These are phyloP conservation scores for Blastobotrys indianensis DNA, from an alignment of 1,139 yeast species.

Conservation along the genomic window DNA sequence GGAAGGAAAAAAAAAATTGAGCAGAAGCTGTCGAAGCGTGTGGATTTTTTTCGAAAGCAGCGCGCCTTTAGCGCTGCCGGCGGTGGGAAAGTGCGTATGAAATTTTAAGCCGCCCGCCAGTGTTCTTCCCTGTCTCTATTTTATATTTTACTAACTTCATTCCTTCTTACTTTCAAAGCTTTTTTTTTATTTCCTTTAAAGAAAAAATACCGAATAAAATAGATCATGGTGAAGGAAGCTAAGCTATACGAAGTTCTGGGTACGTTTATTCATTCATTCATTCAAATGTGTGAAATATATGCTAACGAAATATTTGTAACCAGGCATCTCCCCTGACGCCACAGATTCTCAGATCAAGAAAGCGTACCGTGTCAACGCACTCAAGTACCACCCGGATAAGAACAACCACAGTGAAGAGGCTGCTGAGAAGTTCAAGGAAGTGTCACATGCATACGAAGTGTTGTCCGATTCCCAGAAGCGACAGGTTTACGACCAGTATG, in stretches of 20 bases:
- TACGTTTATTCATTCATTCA: slow-evolving; percentile 13
- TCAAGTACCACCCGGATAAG: slow-evolving; percentile 95
- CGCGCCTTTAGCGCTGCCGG: too few species aligned
- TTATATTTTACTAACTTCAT: not conserved
- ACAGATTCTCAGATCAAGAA: slow-evolving; percentile 82
- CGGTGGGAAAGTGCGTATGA: too few species aligned
- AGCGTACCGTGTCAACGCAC: slow-evolving; percentile 89
- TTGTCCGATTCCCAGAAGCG: slow-evolving; percentile 85
- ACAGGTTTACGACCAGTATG: slow-evolving; percentile 80
- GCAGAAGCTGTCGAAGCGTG: too few species aligned
- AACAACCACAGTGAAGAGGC: slow-evolving; percentile 79
- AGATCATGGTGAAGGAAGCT: slow-evolving; percentile 79
- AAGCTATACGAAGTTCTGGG: slow-evolving; percentile 77
- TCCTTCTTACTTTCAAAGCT: not conserved
- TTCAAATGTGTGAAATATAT: not conserved
- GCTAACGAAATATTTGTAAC: not conserved
- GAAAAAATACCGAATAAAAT: not conserved
- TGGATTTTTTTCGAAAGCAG: too few species aligned
- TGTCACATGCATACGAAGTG: slow-evolving; percentile 77
- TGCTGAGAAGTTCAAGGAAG: slow-evolving; percentile 91
- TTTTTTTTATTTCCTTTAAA: too few species aligned
- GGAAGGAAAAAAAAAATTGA: slow-evolving; percentile 12
- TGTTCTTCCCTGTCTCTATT: not conserved
- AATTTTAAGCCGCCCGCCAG: too few species aligned
- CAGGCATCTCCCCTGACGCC: slow-evolving; percentile 68